phyloP scores from a whole-genome alignment of 1,139 yeast species.

The Candida buenavistaensis region DNA sequence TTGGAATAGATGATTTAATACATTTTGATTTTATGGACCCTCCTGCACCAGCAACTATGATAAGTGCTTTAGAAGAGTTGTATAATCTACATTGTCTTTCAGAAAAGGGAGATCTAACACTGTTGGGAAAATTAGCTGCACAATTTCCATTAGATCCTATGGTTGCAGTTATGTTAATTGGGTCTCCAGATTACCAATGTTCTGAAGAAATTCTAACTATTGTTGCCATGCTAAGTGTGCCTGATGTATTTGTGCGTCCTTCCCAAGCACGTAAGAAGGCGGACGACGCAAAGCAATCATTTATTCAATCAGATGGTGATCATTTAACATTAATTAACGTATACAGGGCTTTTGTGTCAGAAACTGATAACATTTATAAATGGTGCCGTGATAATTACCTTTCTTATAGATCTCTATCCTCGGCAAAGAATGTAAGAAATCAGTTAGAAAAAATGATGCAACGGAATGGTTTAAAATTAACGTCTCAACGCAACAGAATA shows the following conservation, averaged over 20 bases:
- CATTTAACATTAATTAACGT: constrained; percentile 84
- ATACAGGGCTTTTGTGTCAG: constrained; percentile 75
- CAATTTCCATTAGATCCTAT: constrained; percentile 96
- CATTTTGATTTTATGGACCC: constrained; percentile 94
- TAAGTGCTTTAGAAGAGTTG: constrained; percentile 80
- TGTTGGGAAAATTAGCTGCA: constrained; percentile 80
- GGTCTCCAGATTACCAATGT: constrained; percentile 73
- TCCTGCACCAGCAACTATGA: constrained; percentile 75
- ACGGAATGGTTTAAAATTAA: constrained; percentile 69
- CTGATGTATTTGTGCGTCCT: constrained; percentile 81
- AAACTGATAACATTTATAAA: constrained; percentile 60
- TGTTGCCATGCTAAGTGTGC: constrained; percentile 90
- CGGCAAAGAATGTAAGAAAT: constrained; percentile 81
- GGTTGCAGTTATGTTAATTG: constrained; percentile 75
- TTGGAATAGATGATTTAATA: constrained; percentile 84
- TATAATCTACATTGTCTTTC: constrained; percentile 83
- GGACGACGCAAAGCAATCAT: constrained; percentile 72
- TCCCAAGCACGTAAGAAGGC: constrained; percentile 73
- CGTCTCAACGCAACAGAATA: constrained; percentile 71
- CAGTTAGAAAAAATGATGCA: constrained; percentile 87
- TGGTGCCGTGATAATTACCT: constrained; percentile 94
- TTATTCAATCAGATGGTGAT: constrained; percentile 81
- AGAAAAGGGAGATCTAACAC: constrained; percentile 72
- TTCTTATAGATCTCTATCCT: constrained; percentile 75
- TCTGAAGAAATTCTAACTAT: constrained; percentile 82